These are phyloP conservation scores for Sarocladium strictum DNA, from an alignment of 2,329 filamentous ascomycete species.

Conservation along the genomic window DNA sequence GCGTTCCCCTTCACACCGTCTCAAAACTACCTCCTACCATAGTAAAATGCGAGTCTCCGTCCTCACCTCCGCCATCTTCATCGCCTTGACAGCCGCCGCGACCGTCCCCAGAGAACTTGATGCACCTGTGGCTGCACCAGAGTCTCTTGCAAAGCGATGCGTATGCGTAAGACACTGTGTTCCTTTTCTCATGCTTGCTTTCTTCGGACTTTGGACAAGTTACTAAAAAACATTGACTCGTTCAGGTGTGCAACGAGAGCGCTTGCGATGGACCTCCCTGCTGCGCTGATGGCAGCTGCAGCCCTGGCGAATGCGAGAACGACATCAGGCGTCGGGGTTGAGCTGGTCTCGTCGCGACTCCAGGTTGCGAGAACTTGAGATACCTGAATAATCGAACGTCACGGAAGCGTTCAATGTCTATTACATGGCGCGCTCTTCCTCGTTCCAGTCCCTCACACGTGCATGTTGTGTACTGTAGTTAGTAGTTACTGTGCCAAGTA, in stretches of 20 bases:
- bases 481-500: too few relatives aligned
- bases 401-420: too few relatives aligned
- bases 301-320: not conserved
- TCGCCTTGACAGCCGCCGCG: not conserved
- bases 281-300: slow-evolving; percentile 1
- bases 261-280: not conserved
- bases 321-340: not conserved
- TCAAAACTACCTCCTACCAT: too few relatives aligned
- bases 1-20: not conserved
- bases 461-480: too few relatives aligned
- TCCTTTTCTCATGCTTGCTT: not conserved
- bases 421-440: too few relatives aligned
- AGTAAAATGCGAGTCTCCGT: not conserved
- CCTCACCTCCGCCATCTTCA: not conserved
- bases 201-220: too few relatives aligned
- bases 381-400: too few relatives aligned
- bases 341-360: not conserved
- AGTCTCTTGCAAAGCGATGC: not conserved
- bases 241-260: not conserved
- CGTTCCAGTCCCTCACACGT: too few relatives aligned
- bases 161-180: not conserved
- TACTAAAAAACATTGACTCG: too few relatives aligned
- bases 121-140: not conserved
- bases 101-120: slow-evolving; percentile 1
- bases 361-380: too few relatives aligned